Conservation (phyloP, 345 rosid genomes). For the Toxicodendron radicans region DNA sequence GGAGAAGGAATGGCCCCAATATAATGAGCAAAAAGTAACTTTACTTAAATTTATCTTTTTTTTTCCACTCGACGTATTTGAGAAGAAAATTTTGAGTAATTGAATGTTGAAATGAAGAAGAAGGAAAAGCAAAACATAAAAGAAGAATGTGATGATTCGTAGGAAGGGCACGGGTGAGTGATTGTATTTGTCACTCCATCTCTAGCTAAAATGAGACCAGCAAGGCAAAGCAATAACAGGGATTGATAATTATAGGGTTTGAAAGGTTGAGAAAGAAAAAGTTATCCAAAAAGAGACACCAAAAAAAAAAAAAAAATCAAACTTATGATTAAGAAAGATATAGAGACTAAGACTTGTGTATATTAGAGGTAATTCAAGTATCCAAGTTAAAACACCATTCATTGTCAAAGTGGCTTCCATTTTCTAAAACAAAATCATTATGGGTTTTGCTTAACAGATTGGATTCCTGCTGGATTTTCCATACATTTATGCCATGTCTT, state of each 20-base stretch:
- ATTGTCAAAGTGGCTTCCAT: constrained; percentile 34
- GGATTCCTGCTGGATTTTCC: constrained; percentile 37
- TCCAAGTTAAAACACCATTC: constrained; percentile 33
- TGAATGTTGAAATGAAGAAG: not conserved
- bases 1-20: constrained; percentile 23
- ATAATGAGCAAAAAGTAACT: not conserved
- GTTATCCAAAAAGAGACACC: not conserved
- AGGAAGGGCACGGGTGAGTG: constrained; percentile 40
- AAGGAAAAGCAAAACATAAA: not conserved
- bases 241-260: constrained; percentile 40
- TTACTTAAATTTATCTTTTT: not conserved
- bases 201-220: not conserved
- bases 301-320: constrained; percentile 8
- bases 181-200: constrained; percentile 13
- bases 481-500: too few relatives aligned
- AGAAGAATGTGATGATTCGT: constrained; percentile 24
- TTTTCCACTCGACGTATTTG: not conserved
- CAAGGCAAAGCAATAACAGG: constrained; percentile 22
- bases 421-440: constrained; percentile 53
- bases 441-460: constrained; percentile 37
- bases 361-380: constrained; percentile 33
- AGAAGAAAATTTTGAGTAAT: not conserved
- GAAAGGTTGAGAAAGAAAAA: constrained; percentile 35
- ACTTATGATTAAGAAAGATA: constrained; percentile 42
- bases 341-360: constrained; percentile 40